Conservation (phyloP, 208 protist species). For the Crithidia brevicula region DNA sequence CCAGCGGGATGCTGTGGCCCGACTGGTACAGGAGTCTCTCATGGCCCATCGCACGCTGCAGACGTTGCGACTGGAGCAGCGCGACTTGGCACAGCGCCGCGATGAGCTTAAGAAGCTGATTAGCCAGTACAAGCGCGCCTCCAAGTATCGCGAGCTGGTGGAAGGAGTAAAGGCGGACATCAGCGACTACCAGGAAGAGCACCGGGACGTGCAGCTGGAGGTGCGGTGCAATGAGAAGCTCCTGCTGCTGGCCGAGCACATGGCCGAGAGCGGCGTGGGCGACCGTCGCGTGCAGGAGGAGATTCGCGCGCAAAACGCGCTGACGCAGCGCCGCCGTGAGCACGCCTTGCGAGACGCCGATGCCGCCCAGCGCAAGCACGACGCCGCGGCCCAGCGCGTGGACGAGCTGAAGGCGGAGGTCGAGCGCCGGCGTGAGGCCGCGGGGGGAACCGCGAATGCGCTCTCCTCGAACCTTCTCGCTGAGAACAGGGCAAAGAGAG, state of each 20-base stretch:
- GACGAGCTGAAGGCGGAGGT: conserved; percentile 37
- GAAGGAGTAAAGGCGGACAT: conserved; percentile 63
- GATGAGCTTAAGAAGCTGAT: conserved; percentile 52
- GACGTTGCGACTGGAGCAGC: conserved; percentile 53
- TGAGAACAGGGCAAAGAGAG: conserved; percentile 43
- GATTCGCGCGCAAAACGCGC: conserved; percentile 60
- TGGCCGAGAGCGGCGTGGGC: conserved; percentile 39
- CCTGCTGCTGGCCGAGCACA: conserved; percentile 44
- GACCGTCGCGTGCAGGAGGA: conserved; percentile 61
- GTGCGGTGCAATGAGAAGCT: conserved; percentile 84
- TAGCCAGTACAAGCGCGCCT: conserved; percentile 42
- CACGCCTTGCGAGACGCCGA: conserved; percentile 59
- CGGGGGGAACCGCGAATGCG: background rate
- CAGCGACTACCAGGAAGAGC: conserved; percentile 46
- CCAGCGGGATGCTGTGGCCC: conserved; percentile 38
- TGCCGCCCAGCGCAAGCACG: conserved; percentile 52
- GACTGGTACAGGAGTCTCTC: conserved; percentile 48
- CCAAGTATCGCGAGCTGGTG: conserved; percentile 50
- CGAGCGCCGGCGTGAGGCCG: conserved; percentile 16
- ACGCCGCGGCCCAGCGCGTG: conserved; percentile 44
- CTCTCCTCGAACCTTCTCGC: conserved; percentile 33
- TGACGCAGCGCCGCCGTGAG: conserved; percentile 63
- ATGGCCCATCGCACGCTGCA: conserved; percentile 43
- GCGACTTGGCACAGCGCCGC: conserved; percentile 41
- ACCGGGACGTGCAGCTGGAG: conserved; percentile 60